Evolutionary conservation across 1,284 basidiomycete species (phyloP).

Genomic region (Psilocybe mexicana): DNA sequence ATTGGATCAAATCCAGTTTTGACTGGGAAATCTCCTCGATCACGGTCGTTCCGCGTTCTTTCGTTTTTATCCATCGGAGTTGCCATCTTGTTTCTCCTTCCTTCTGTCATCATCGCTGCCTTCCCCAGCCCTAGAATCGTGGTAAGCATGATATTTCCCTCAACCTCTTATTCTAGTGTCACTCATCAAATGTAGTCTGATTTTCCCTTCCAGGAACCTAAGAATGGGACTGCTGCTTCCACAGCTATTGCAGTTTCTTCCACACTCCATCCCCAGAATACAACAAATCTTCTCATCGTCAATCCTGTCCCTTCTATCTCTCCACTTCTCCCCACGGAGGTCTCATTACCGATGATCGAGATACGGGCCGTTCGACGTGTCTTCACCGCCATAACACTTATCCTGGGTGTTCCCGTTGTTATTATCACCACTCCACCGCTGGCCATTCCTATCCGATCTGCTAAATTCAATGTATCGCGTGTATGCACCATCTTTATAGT

Average conservation of each 20-base stretch:
- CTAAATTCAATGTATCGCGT: slow-evolving; percentile 50
- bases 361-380: slow-evolving; percentile 32
- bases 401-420: slow-evolving; percentile 60
- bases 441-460: slow-evolving; percentile 48
- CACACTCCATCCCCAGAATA: slow-evolving; percentile 1
- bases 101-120: slow-evolving; percentile 56
- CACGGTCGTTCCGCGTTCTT: slow-evolving; percentile 59
- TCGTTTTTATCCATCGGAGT: slow-evolving; percentile 51
- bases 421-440: slow-evolving; percentile 54
- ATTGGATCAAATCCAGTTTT: slow-evolving; percentile 38
- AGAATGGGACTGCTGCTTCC: slow-evolving; percentile 1
- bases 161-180: background rate
- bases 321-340: slow-evolving; percentile 15
- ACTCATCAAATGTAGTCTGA: slow-evolving; percentile 23
- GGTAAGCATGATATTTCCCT: slow-evolving; percentile 26
- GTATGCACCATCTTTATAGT: slow-evolving; percentile 22
- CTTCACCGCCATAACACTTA: slow-evolving; percentile 54
- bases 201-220: slow-evolving; percentile 13
- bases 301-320: slow-evolving; percentile 17
- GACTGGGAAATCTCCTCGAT: slow-evolving; percentile 46
- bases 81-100: slow-evolving; percentile 53
- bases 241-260: background rate
- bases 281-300: slow-evolving; percentile 18
- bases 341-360: slow-evolving; percentile 18
- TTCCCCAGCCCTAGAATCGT: slow-evolving; percentile 44